These are phyloP conservation scores for Chaetomium fimeti DNA, from an alignment of 495 filamentous ascomycete genomes.

Conservation along the genomic window DNA sequence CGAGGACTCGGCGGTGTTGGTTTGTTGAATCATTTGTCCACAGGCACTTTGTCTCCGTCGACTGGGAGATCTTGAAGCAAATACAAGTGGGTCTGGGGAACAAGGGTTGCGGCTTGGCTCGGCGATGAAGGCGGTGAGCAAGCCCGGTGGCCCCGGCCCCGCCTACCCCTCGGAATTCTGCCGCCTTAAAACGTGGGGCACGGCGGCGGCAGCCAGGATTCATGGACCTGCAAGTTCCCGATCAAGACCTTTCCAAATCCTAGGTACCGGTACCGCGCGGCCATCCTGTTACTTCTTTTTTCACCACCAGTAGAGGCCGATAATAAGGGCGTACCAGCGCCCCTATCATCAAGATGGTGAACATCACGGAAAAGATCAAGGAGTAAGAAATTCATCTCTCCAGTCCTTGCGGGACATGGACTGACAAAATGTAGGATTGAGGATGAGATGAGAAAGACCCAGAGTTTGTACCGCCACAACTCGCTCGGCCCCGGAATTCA, in stretches of 20 bases:
- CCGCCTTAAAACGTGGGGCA: constrained; percentile 36
- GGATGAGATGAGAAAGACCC: constrained; percentile 98
- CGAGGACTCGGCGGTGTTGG: neutral
- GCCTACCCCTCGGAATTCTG: constrained; percentile 39
- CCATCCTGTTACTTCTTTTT: constrained; percentile 13
- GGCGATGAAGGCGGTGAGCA: neutral
- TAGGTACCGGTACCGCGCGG: constrained; percentile 12
- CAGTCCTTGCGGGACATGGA: neutral
- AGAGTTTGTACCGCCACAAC: constrained; percentile 61
- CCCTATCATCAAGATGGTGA: constrained; percentile 78
- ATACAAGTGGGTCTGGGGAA: too few species aligned
- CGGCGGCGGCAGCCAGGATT: constrained; percentile 1
- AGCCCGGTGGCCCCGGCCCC: neutral
- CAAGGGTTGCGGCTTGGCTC: neutral
- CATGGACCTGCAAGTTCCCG: constrained; percentile 2
- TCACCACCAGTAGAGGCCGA: neutral
- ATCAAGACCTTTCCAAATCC: constrained; percentile 1
- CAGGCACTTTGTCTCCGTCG: too few species aligned
- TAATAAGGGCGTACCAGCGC: constrained; percentile 19
- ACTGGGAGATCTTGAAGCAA: too few species aligned
- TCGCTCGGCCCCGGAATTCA: neutral
- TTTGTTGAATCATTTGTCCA: too few species aligned
- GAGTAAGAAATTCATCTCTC: constrained; percentile 59
- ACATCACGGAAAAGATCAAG: constrained; percentile 99
- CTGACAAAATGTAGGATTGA: constrained; percentile 71